Evolutionary conservation across 2,329 filamentous ascomycete genomes (phyloP).

Genomic region (Drechslerella stenobrocha): DNA sequence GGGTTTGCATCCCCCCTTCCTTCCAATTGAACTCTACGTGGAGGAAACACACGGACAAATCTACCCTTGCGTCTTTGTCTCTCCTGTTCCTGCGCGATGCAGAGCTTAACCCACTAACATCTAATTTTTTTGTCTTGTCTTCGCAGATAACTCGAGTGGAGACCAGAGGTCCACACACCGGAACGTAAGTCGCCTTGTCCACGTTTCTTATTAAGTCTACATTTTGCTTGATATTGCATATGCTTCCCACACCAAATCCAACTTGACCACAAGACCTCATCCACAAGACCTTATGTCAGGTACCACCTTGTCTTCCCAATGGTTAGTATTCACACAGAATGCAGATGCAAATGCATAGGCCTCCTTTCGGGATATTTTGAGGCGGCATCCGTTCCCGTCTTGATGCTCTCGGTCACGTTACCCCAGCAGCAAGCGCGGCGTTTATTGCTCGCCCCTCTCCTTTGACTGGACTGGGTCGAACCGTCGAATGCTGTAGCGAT

Average conservation of each 20-base stretch:
- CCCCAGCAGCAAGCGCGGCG: constrained; percentile 29
- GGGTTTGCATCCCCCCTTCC: constrained; percentile 47
- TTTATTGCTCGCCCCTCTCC: constrained; percentile 15
- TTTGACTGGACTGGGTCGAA: background rate
- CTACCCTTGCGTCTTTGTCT: constrained; percentile 45
- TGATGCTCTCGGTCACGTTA: constrained; percentile 39
- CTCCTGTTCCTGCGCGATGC: constrained; percentile 48
- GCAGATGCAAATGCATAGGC: constrained; percentile 25
- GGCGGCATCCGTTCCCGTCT: constrained; percentile 40
- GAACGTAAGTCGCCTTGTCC: constrained; percentile 41
- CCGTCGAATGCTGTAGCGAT: background rate
- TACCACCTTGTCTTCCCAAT: constrained; percentile 41
- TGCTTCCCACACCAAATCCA: constrained; percentile 47
- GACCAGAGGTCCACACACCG: constrained; percentile 37
- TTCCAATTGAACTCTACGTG: constrained; percentile 48
- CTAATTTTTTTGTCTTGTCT: constrained; percentile 27
- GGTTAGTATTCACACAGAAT: constrained; percentile 31
- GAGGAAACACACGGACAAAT: constrained; percentile 40
- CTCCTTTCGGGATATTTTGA: constrained; percentile 23
- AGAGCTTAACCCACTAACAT: constrained; percentile 47
- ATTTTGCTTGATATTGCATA: constrained; percentile 47
- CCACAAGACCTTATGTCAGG: constrained; percentile 48
- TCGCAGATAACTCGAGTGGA: constrained; percentile 44
- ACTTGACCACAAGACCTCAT: constrained; percentile 48
- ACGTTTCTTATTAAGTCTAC: constrained; percentile 46